Evolutionary conservation across 1,139 yeast genomes (phyloP), one percentile per base, ranked within the genome.

Genomic region (Magnusiomyces suaveolens): DNA sequence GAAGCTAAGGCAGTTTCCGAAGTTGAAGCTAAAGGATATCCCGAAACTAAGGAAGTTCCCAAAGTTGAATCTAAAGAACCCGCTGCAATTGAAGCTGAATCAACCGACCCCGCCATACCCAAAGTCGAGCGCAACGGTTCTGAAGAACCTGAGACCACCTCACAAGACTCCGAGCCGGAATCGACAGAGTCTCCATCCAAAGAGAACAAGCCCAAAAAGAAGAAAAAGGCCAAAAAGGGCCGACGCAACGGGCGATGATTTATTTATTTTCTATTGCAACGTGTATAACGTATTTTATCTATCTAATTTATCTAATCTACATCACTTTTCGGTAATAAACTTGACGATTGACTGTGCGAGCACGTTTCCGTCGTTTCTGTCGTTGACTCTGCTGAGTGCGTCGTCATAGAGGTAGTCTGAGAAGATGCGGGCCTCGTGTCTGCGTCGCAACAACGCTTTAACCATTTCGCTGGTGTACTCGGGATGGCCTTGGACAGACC

Each of bases 401-500:
- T 65, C 65, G 4, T 57, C 57, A 6, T 63, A 61, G 41, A 58
- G 53, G 3, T 62, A 63, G n/a, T 59, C 61, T 2, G 55, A 26
- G 48, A 65, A 53, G 8, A 56, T 47, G 2, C 69, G 66, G 10
- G 49, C 41, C 21, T 56, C 56, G 6, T 54, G 57, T 14, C 68
- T 57, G 1, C 46, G 43, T 2, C 60, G 56, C 4, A 64, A 60
- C 33, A 68, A 52, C 2, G 53, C 58, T 60, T 63, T 57, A 65
- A 72, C 66, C 65, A 72, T 58, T 52, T 69, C 75, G 0, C 74
- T 69, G 29, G 73, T 66, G 63, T 86, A 88, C 66, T 89, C 97
- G 0, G 97, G 96, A 64, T 89, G 97, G 0, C 96, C 96, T 66
- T 89, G 97, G 62, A 87, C 80, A 0, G 94, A 80, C 48, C 87